Conservation (phyloP, 2,329 filamentous ascomycete genomes). For the Blastomyces gilchristii region DNA sequence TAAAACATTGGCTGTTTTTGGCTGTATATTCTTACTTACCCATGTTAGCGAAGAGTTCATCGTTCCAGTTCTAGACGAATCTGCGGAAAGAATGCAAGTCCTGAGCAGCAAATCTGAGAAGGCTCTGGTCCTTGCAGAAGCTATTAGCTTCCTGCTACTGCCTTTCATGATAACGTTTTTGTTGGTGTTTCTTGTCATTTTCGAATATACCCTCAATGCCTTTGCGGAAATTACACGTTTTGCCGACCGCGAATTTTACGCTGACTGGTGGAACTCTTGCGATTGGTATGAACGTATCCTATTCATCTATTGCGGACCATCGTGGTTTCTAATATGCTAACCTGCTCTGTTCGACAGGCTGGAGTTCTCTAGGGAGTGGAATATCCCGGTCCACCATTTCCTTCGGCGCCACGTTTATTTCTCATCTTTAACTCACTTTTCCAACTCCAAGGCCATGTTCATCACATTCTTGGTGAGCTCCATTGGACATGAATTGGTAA, state of each 20-base stretch:
- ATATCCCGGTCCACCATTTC: slow-evolving; percentile 94
- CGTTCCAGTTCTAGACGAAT: slow-evolving; percentile 72
- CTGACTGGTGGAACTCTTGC: slow-evolving; percentile 57
- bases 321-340: slow-evolving; percentile 6
- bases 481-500: slow-evolving; percentile 84
- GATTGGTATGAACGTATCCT: slow-evolving; percentile 32
- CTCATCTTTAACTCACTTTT: slow-evolving; percentile 66
- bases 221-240: slow-evolving; percentile 92
- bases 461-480: slow-evolving; percentile 89
- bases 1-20: slow-evolving; percentile 83
- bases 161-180: slow-evolving; percentile 96
- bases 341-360: slow-evolving; percentile 48
- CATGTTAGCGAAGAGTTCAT: slow-evolving; percentile 92
- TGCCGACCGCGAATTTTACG: slow-evolving; percentile 88
- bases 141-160: slow-evolving; percentile 82
- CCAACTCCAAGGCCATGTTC: slow-evolving; percentile 64
- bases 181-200: slow-evolving; percentile 94
- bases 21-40: slow-evolving; percentile 90
- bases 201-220: slow-evolving; percentile 89
- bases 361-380: slow-evolving; percentile 94
- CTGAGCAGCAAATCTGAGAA: slow-evolving; percentile 50
- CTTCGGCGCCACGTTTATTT: slow-evolving; percentile 89
- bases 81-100: slow-evolving; percentile 45
- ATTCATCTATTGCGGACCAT: slow-evolving; percentile 39
- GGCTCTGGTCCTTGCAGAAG: slow-evolving; percentile 73